Percentiles rank a stretch among this genome's conserved stretches.
phyloP scores from a whole-genome alignment of 2,329 filamentous ascomycete genomes.

The Penicillium paneum region DNA sequence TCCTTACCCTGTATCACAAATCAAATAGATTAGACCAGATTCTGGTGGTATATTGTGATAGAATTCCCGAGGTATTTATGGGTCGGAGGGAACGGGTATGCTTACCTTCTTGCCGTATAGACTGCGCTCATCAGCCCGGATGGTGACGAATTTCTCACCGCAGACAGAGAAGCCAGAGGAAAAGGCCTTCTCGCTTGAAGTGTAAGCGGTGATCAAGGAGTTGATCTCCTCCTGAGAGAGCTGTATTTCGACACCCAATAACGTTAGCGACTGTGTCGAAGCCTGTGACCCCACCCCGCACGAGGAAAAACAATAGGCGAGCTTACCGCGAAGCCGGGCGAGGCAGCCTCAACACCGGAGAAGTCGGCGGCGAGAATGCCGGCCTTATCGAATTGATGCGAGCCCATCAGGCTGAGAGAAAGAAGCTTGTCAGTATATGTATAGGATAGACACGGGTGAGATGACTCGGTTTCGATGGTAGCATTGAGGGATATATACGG shows the following conservation, averaged over 20 bases:
- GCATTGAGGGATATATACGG: conserved; percentile 2
- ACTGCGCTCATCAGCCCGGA: conserved; percentile 71
- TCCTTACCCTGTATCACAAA: conserved; percentile 61
- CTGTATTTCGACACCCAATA: conserved; percentile 30
- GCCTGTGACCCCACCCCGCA: conserved; percentile 5
- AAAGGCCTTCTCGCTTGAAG: conserved; percentile 47
- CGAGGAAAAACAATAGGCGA: conserved; percentile 12
- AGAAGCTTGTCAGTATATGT: conserved; percentile 10
- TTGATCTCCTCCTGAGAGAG: conserved; percentile 55
- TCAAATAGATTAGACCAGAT: conserved; percentile 3
- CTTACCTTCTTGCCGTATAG: conserved; percentile 82
- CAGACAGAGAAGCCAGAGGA: conserved; percentile 71
- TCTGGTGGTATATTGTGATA: not conserved
- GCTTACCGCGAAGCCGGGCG: conserved; percentile 68
- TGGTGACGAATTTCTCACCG: conserved; percentile 74
- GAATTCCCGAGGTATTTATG: conserved; percentile 22
- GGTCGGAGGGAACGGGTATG: not conserved
- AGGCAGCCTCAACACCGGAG: conserved; percentile 74
- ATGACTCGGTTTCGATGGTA: conserved; percentile 5
- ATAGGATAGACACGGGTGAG: not conserved
- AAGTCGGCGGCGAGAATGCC: conserved; percentile 79
- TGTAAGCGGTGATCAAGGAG: conserved; percentile 51
- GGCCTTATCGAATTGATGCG: conserved; percentile 75
- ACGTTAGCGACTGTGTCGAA: not conserved
- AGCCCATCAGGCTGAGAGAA: conserved; percentile 68